Evolutionary conservation across 768 basidiomycete species (phyloP).

Genomic region (Pilatotrama ljubarskyi): DNA sequence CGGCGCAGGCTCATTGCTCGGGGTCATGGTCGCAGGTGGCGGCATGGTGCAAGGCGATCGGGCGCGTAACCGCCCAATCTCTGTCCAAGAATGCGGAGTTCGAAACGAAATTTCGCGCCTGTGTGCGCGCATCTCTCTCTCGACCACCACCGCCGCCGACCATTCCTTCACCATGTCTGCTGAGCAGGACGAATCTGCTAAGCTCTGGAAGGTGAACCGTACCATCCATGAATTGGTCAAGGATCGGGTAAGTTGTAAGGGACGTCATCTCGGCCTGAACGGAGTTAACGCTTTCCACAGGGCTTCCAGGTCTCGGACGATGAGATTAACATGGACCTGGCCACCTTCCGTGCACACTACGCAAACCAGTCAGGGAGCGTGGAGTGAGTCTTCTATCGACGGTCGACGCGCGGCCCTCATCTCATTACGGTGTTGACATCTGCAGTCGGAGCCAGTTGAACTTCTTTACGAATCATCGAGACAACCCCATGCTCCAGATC

Average conservation of each 20-base stretch:
- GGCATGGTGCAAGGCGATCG: slow-evolving; percentile 15
- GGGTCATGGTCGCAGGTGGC: slow-evolving; percentile 17
- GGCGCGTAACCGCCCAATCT: slow-evolving; percentile 8
- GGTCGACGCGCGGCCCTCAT: neutral
- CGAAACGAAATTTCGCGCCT: slow-evolving; percentile 37
- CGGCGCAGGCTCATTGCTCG: slow-evolving; percentile 14
- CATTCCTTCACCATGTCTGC: slow-evolving; percentile 14
- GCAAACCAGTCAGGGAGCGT: slow-evolving; percentile 72
- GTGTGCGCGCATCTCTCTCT: neutral
- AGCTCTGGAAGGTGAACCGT: slow-evolving; percentile 93
- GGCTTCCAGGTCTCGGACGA: slow-evolving; percentile 93
- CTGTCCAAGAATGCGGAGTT: slow-evolving; percentile 51
- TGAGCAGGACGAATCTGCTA: slow-evolving; percentile 70
- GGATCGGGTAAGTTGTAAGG: slow-evolving; percentile 70
- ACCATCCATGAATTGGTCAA: slow-evolving; percentile 96
- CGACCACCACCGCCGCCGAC: slow-evolving; percentile 54
- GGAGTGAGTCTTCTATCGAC: slow-evolving; percentile 62
- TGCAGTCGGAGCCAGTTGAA: slow-evolving; percentile 83
- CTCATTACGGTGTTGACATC: neutral
- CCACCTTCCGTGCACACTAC: slow-evolving; percentile 72
- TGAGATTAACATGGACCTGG: slow-evolving; percentile 87
- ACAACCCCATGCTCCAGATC: slow-evolving; percentile 74
- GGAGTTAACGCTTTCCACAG: slow-evolving; percentile 46
- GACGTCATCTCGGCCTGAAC: slow-evolving; percentile 14
- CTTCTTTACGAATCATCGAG: slow-evolving; percentile 80